phyloP scores from a whole-genome alignment of 495 filamentous ascomycete genomes.

The Talaromyces proteolyticus region DNA sequence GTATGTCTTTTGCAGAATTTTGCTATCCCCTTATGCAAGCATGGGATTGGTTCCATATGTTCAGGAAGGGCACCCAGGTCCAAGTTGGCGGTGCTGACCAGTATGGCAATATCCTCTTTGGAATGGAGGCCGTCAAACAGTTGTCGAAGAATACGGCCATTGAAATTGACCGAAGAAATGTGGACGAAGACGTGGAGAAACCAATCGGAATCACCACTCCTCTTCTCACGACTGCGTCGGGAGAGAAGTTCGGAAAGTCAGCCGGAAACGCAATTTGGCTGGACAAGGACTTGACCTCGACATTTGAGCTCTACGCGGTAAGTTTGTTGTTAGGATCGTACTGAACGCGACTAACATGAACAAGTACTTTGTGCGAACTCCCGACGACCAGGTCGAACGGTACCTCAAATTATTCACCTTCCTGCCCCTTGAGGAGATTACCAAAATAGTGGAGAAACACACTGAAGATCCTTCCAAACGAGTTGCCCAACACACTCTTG shows the following conservation, averaged over 20 bases:
- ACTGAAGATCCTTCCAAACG: constrained; percentile 58
- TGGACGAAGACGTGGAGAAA: constrained; percentile 29
- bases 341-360: constrained; percentile 13
- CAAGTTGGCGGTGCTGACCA: constrained; percentile 96
- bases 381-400: constrained; percentile 71
- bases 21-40: constrained; percentile 87
- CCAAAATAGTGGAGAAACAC: constrained; percentile 60
- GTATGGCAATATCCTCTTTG: constrained; percentile 91
- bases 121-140: constrained; percentile 75
- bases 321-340: background rate
- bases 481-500: constrained; percentile 74
- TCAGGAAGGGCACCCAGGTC: constrained; percentile 58
- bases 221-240: constrained; percentile 75
- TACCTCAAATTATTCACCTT: constrained; percentile 93
- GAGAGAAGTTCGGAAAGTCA: constrained; percentile 92
- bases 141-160: constrained; percentile 48
- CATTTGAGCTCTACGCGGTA: constrained; percentile 82
- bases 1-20: constrained; percentile 93
- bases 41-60: constrained; percentile 95
- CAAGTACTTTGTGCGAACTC: constrained; percentile 79
- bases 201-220: constrained; percentile 88
- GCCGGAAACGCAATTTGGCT: constrained; percentile 95
- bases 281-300: constrained; percentile 68
- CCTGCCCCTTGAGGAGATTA: constrained; percentile 60
- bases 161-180: constrained; percentile 17